These are phyloP conservation scores for Septoria petroselini DNA, from an alignment of 2,329 filamentous ascomycete species.

Conservation along the genomic window DNA sequence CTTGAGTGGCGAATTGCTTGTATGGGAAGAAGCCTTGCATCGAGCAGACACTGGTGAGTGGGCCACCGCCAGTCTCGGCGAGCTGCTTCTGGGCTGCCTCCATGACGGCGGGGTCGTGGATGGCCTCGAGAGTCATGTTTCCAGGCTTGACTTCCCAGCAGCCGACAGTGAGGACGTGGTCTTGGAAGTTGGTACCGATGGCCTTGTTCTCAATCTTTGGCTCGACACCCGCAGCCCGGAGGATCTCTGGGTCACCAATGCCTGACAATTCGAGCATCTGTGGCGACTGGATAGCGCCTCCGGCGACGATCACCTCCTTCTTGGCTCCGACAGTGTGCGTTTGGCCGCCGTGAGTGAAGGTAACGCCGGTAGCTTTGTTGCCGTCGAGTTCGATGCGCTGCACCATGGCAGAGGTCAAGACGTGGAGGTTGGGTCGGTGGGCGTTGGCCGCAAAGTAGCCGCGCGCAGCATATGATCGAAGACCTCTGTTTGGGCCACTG, in stretches of 20 bases:
- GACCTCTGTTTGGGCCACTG: slow-evolving; percentile 34
- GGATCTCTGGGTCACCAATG: slow-evolving; percentile 50
- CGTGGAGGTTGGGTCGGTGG: slow-evolving; percentile 35
- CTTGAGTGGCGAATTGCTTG: slow-evolving; percentile 36
- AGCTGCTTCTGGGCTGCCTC: slow-evolving; percentile 37
- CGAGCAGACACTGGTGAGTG: slow-evolving; percentile 35
- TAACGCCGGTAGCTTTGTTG: slow-evolving; percentile 42
- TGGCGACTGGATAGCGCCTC: slow-evolving; percentile 57
- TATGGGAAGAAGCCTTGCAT: slow-evolving; percentile 41
- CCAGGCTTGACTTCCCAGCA: slow-evolving; percentile 33
- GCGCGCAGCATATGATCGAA: slow-evolving; percentile 37
- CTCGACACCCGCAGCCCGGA: slow-evolving; percentile 40
- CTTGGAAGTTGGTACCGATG: slow-evolving; percentile 53
- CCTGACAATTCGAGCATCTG: slow-evolving; percentile 62
- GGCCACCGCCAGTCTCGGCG: slow-evolving; percentile 34
- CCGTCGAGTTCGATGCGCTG: slow-evolving; percentile 48
- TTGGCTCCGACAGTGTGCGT: slow-evolving; percentile 38
- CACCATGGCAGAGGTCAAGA: slow-evolving; percentile 44
- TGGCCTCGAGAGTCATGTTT: slow-evolving; percentile 32
- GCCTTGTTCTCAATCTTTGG: slow-evolving; percentile 45
- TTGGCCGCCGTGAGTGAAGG: slow-evolving; percentile 42
- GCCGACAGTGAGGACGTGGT: slow-evolving; percentile 39
- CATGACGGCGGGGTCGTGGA: slow-evolving; percentile 37
- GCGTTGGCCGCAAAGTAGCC: slow-evolving; percentile 37
- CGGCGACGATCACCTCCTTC: slow-evolving; percentile 57